Evolutionary conservation across 2,329 filamentous ascomycete species (phyloP).

Genomic region (Dothideomycetes sp.): DNA sequence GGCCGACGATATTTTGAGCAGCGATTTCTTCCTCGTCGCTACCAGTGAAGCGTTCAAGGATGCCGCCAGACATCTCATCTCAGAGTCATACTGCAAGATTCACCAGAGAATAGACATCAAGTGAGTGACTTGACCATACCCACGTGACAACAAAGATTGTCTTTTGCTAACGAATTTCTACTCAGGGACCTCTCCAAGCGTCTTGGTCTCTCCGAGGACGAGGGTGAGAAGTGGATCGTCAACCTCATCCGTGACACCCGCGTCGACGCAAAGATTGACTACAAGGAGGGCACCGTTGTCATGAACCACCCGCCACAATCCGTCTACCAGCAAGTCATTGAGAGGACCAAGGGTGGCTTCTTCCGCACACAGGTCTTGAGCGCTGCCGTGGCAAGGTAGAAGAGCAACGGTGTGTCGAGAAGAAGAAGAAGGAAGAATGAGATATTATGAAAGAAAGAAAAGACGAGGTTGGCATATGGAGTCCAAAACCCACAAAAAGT

Average conservation of each 20-base stretch:
- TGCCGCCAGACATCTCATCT: conserved; percentile 89
- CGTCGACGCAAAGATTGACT: conserved; percentile 98
- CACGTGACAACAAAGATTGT: no score
- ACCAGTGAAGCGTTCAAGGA: conserved; percentile 86
- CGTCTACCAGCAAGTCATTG: conserved; percentile 98
- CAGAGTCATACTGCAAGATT: conserved; percentile 99
- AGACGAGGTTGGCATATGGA: background rate
- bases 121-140: conserved; percentile 33
- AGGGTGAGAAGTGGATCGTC: conserved; percentile 99
- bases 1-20: conserved; percentile 82
- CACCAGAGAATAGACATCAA: conserved; percentile 97
- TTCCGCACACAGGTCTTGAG: conserved; percentile 95
- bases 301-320: conserved; percentile 99
- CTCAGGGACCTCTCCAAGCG: conserved; percentile 74
- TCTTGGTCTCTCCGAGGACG: conserved; percentile 82
- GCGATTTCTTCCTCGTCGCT: conserved; percentile 89
- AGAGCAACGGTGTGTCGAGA: background rate
- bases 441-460: background rate
- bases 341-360: conserved; percentile 97
- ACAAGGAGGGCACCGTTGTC: conserved; percentile 94
- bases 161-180: conserved; percentile 11
- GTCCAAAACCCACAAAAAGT: conserved; percentile 4
- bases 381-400: conserved; percentile 41
- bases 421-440: background rate
- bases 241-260: conserved; percentile 97